Base-by-base conservation (phyloP, 805 yeast species). In the Isabelozyma rhagii region DNA sequence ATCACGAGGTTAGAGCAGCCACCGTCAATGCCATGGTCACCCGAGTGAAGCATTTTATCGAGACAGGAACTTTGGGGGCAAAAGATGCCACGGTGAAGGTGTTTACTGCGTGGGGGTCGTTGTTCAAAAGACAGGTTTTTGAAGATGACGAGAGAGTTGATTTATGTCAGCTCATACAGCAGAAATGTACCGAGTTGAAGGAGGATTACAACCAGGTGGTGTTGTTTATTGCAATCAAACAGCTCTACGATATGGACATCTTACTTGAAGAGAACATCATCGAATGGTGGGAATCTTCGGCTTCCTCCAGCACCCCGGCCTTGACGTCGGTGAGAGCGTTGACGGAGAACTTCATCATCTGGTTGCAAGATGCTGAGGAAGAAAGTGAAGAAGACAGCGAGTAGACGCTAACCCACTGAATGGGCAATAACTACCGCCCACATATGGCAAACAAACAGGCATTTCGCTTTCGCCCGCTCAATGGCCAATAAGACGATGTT, bases 1-100 rank as follows among this genome's bases (percentile, higher is more conserved):
- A 94, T 67, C 96, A 89, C 60, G 97, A 92, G 62, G 97, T 94
- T 11, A 81, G 97, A 63, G 68, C 74, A 29, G 96, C 96, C 5
- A 89, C 97, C 0, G 74, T 83, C 36, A 75, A 77, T 39, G 94
- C 97, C 0, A 73, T 94, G 60, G 59, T 90, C 42, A 73, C 75
- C 41, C 79, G 94, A 60, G 81, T 89, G 10, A 76, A 82, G 46
- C 89, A 89, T 56, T 85, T 87, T 59, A 81, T 91, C 39, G 78
- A 83, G 40, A 88, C 97, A 1, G 88, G 81, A 52, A 87, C 97
- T 0, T 72, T 89, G 55, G 84, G 83, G 39, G 83, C 85, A 39
- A 86, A 87, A 59, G 87, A 82, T 21, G 97, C 97, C 0, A 80
- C 86, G 0, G 75, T 74, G 14, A 88, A 88, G 62, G 84, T 94